These are phyloP conservation scores for Alternaria viburni DNA, from an alignment of 2,329 filamentous ascomycete species.

Conservation along the genomic window DNA sequence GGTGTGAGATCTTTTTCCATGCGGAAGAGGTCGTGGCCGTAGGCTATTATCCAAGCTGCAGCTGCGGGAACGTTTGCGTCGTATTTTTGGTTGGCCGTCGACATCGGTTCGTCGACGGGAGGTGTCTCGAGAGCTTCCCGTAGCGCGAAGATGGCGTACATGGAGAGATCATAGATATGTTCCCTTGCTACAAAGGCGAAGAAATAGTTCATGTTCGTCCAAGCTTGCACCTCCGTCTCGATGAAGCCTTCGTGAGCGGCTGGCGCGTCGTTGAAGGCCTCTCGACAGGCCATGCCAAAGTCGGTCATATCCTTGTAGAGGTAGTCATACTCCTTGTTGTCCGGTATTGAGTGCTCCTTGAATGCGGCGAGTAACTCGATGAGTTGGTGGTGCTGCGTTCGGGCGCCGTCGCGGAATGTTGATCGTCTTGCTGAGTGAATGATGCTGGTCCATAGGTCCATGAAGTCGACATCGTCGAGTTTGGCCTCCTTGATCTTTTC, in stretches of 20 bases:
- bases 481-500: constrained; percentile 24
- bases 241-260: constrained; percentile 18
- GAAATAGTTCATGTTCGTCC: constrained; percentile 43
- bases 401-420: constrained; percentile 14
- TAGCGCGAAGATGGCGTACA: constrained; percentile 40
- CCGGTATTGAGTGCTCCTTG: constrained; percentile 31
- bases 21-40: constrained; percentile 27
- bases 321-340: constrained; percentile 26
- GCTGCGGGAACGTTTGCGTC: constrained; percentile 39
- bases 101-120: constrained; percentile 19
- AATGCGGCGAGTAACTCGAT: constrained; percentile 29
- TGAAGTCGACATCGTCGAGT: constrained; percentile 26
- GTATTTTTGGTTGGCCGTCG: constrained; percentile 30
- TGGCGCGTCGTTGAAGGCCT: constrained; percentile 41
- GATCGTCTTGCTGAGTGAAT: constrained; percentile 39
- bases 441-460: constrained; percentile 40
- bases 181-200: constrained; percentile 31
- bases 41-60: constrained; percentile 35
- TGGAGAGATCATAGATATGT: constrained; percentile 19
- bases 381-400: constrained; percentile 22
- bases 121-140: constrained; percentile 36
- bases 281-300: constrained; percentile 33
- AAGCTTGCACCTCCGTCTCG: constrained; percentile 34
- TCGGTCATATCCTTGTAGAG: constrained; percentile 28
- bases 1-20: constrained; percentile 39